Evolutionary conservation across 2,329 filamentous ascomycete species (phyloP), one percentile per base, ranked within the genome.

Genomic region (Ophiostoma fasciatum): DNA sequence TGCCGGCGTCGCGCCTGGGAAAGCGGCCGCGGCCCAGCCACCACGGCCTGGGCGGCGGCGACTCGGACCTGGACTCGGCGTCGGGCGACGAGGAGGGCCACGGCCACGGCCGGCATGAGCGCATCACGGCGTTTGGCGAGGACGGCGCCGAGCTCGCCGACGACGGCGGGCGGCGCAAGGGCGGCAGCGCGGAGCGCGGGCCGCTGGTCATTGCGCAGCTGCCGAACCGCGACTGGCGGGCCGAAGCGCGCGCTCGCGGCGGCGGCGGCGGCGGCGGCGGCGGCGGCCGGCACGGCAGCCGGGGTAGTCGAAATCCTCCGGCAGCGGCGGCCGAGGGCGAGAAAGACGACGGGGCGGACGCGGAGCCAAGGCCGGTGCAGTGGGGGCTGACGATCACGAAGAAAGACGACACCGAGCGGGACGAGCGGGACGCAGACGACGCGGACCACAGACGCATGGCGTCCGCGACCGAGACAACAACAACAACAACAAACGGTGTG

Each of bases 21-120:
- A 71, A 71, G 47, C 62, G 65, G 14, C 51, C 58, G 29, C 59
- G 65, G 41, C 45, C 57, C 22, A 56, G 57, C 40, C 34, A 32
- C 41, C 36, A 34, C 17, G 59, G 59, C 15, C 52, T 65, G 11
- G 54, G 55, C 33, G 53, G 56, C 39, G 57, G 55, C 42, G n/a
- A n/a, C n/a, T n/a, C n/a, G n/a, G n/a, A n/a, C n/a, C 63, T 58
- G 28, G 63, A 56, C 41, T 63, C 59, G 32, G 63, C 63, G 18
- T 41, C 41, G 4, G 47, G 42, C 4, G 52, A 51, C 22, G 51
- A 53, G 13, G 40, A 43, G n/a, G n/a, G n/a, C n/a, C 6, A 38
- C 40, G 9, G 28, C 19, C 33, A 39, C 14, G 47, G 47, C 15
- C 49, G 45, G 10, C 49, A 53, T 29, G 48, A 57, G 36, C 39